Conservation (phyloP, 2,329 filamentous ascomycete species). For the Ceratocystis ficicola region DNA sequence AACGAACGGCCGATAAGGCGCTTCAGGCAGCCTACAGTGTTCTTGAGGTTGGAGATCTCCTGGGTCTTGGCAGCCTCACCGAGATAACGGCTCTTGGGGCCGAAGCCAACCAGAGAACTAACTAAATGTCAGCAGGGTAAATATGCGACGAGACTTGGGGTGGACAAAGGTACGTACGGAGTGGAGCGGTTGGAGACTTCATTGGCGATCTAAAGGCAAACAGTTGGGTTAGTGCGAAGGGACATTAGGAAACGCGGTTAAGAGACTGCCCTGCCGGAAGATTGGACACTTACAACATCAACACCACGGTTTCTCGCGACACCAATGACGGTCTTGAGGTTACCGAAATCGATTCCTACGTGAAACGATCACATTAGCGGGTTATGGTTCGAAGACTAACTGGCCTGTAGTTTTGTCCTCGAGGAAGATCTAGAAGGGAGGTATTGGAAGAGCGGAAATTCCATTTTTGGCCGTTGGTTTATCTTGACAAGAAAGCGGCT, state of each 20-base stretch:
- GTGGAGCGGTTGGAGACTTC: constrained; percentile 97
- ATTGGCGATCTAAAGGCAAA: constrained; percentile 70
- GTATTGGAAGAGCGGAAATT: not conserved
- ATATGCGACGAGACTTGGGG: constrained; percentile 18
- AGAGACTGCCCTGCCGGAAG: not conserved
- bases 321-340: constrained; percentile 91
- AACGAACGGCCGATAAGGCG: constrained; percentile 78
- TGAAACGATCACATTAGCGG: not conserved
- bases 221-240: constrained; percentile 6
- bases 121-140: constrained; percentile 14
- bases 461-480: not conserved
- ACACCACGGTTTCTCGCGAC: constrained; percentile 97
- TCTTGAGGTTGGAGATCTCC: constrained; percentile 98
- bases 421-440: too few relatives aligned
- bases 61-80: constrained; percentile 96
- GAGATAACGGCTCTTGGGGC: constrained; percentile 83
- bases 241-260: not conserved
- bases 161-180: constrained; percentile 56
- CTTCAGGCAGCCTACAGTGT: constrained; percentile 88
- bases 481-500: not conserved
- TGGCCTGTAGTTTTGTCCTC: too few relatives aligned
- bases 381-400: not conserved
- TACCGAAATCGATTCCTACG: constrained; percentile 81
- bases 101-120: constrained; percentile 88
- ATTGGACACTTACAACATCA: constrained; percentile 70